phyloP scores from a whole-genome alignment of 257 asterid genomes.

The Salvia splendens region DNA sequence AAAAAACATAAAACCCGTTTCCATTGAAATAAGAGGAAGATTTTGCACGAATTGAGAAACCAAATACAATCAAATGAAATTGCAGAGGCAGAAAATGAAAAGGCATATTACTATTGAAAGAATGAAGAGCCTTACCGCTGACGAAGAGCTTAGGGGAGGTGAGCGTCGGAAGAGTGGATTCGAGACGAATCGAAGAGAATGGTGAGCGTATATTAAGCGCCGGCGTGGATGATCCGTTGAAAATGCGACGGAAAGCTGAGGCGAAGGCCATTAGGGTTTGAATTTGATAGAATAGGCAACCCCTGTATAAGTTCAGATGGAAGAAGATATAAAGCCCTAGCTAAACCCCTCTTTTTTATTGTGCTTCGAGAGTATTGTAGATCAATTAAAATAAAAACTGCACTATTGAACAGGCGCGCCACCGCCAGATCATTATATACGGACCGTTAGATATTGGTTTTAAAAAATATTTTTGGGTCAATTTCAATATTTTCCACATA shows the following conservation, averaged over 20 bases:
- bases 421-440: too few relatives aligned
- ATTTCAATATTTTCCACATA: too few relatives aligned
- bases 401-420: too few relatives aligned
- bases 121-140: conserved; percentile 53
- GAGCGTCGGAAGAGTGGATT: conserved; percentile 78
- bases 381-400: too few relatives aligned
- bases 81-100: neutral
- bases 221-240: conserved; percentile 48
- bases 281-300: neutral
- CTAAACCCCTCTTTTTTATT: too few relatives aligned
- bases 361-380: too few relatives aligned
- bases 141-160: conserved; percentile 85
- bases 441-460: too few relatives aligned
- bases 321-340: conserved; percentile 3
- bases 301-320: conserved; percentile 10
- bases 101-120: neutral
- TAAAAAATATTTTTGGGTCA: too few relatives aligned
- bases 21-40: neutral
- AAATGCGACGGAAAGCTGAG: conserved; percentile 60
- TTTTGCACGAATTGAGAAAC: neutral
- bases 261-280: conserved; percentile 55
- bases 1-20: neutral
- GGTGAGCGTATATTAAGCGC: conserved; percentile 50
- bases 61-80: neutral
- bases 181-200: conserved; percentile 56